Evolutionary conservation across 768 basidiomycete genomes (phyloP).

Genomic region (Collybiopsis luxurians): DNA sequence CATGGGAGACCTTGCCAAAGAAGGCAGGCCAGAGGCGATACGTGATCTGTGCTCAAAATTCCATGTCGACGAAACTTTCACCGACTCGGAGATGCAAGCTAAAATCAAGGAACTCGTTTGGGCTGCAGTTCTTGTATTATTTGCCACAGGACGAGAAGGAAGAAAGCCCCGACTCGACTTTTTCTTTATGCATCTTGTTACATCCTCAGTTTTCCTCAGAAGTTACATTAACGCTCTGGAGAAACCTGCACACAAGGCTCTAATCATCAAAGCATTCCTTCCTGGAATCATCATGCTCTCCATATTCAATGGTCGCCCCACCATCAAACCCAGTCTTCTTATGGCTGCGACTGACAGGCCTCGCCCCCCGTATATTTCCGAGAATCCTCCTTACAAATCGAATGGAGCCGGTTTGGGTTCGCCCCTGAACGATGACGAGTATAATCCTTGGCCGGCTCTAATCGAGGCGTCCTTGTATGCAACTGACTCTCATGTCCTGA

Average conservation of each 20-base stretch:
- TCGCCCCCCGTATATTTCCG: constrained; percentile 28
- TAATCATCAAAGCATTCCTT: constrained; percentile 41
- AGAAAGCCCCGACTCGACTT: constrained; percentile 51
- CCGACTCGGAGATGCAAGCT: constrained; percentile 30
- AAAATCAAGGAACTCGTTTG: constrained; percentile 54
- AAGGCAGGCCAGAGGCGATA: constrained; percentile 38
- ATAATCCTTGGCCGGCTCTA: constrained; percentile 54
- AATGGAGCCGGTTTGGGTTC: constrained; percentile 28
- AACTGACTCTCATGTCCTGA: constrained; percentile 50
- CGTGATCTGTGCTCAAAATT: constrained; percentile 39
- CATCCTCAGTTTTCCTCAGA: constrained; percentile 47
- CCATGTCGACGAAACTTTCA: constrained; percentile 29
- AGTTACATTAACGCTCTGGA: constrained; percentile 33
- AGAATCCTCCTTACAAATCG: constrained; percentile 6
- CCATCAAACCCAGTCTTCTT: constrained; percentile 43
- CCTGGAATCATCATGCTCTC: constrained; percentile 32
- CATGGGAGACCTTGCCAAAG: background rate
- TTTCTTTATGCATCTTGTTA: constrained; percentile 61
- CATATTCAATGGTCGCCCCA: constrained; percentile 48
- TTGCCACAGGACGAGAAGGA: constrained; percentile 42
- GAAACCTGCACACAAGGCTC: constrained; percentile 35
- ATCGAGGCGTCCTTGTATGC: constrained; percentile 44
- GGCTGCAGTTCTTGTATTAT: constrained; percentile 44
- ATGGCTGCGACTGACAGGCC: constrained; percentile 45
- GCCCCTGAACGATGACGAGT: constrained; percentile 30